Conservation (phyloP, 768 basidiomycete genomes). For the Tephrocybe sp. region DNA sequence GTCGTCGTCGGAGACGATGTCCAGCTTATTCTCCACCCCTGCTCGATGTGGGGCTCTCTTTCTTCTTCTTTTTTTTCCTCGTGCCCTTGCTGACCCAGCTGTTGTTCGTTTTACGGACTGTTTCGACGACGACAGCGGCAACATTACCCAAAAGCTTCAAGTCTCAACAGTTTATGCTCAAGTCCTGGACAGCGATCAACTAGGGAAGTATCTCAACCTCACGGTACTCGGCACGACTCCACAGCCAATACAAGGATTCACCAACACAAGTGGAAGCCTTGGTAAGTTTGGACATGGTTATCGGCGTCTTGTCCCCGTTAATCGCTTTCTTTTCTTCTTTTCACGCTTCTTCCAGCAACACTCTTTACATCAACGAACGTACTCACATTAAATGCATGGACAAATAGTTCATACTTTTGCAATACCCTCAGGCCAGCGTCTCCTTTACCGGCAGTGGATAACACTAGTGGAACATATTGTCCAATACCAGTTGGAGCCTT, state of each 20-base stretch:
- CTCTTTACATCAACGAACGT: constrained; percentile 83
- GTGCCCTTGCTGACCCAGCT: constrained; percentile 54
- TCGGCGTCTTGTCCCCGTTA: constrained; percentile 13
- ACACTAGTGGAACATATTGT: constrained; percentile 58
- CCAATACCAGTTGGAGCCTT: constrained; percentile 79
- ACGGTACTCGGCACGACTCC: constrained; percentile 69
- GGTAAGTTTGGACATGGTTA: constrained; percentile 44
- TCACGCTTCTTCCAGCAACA: constrained; percentile 73
- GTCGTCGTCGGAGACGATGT: constrained; percentile 27
- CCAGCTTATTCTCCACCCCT: constrained; percentile 16
- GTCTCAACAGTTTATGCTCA: constrained; percentile 76
- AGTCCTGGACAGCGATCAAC: constrained; percentile 44
- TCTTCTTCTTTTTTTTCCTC: constrained; percentile 24
- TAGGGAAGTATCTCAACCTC: constrained; percentile 59
- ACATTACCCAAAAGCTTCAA: constrained; percentile 56
- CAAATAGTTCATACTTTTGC: constrained; percentile 77
- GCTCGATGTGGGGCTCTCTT: constrained; percentile 19
- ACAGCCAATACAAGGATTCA: constrained; percentile 56
- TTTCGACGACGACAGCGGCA: constrained; percentile 45
- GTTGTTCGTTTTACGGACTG: constrained; percentile 69
- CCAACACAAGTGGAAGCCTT: constrained; percentile 61
- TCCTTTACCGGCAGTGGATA: constrained; percentile 53
- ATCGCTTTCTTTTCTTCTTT: constrained; percentile 10
- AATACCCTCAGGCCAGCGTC: constrained; percentile 76
- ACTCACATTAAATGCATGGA: constrained; percentile 74